Evolutionary conservation across 441 rosid species (phyloP), one percentile per base, ranked within the genome.

Genomic region (Syzygium malaccense): DNA sequence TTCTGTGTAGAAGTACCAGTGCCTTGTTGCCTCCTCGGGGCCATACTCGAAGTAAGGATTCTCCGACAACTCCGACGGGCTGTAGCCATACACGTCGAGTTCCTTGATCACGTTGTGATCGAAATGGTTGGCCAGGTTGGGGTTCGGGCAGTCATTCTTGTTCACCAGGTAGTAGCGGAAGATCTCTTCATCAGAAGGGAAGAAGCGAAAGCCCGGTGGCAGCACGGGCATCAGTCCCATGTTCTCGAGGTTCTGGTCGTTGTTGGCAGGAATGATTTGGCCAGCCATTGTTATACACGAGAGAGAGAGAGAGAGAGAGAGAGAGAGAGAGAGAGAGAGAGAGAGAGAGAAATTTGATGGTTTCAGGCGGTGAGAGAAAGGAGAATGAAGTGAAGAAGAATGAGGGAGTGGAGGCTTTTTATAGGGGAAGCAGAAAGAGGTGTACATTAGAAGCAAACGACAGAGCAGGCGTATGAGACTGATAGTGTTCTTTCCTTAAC

Each of bases 181-280:
- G 86, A 94, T 88, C 51, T 94, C 91, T 25, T 93, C 89, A 7
- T 92, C 94, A 54, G 96, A 94, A 19, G 96, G 97, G 88, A 71
- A 85, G 79, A 94, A 94, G 51, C 91, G 91, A 86, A 88, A 93
- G n/a, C 96, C 96, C 0, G 93, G 94, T 5, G 93, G 95, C 7
- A 91, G 89, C 66, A 60, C 7, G 2, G 66, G 66, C 66, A 60
- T 13, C 4, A 17, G 6, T 28, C 32, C 66, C 66, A 60, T 3
- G 66, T 60, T 28, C 7, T 28, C 6, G 15, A 2, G 4, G 26
- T 60, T 28, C 66, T 28, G 32, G 66, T 28, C 7, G 66, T 26
- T 58, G 64, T 60, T 60, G 32, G 13, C 62, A 57, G 6, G 14
- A 23, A 25, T 9, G n/a, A 7, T 60, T 60, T 60, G 66, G 32